Conservation (phyloP, 2,329 filamentous ascomycete genomes). For the Knufia petricola region DNA sequence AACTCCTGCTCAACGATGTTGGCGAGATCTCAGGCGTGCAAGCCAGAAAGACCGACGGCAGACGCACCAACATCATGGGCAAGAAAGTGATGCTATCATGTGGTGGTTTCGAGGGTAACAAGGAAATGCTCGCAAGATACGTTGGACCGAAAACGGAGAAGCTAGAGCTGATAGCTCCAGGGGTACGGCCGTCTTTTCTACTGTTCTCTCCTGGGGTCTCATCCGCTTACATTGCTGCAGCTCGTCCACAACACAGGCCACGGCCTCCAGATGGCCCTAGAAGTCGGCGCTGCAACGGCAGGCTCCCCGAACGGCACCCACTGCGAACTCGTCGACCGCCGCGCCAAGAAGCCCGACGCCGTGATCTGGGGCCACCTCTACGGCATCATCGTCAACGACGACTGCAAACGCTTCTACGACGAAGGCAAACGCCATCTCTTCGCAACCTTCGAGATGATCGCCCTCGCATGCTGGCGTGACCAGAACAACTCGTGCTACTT, state of each 20-base stretch:
- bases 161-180: conserved; percentile 34
- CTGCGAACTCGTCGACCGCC: conserved; percentile 34
- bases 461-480: conserved; percentile 32
- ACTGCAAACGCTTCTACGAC: conserved; percentile 33
- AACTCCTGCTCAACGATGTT: conserved; percentile 28
- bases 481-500: conserved; percentile 35
- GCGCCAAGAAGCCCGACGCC: conserved; percentile 34
- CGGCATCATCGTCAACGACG: conserved; percentile 12
- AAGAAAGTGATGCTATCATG: conserved; percentile 32
- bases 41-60: conserved; percentile 31
- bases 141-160: conserved; percentile 31
- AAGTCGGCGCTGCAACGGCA: conserved; percentile 33
- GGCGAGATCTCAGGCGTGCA: conserved; percentile 31
- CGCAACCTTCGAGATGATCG: conserved; percentile 37
- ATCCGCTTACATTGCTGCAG: too few relatives aligned
- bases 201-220: too few relatives aligned
- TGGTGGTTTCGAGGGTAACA: conserved; percentile 35
- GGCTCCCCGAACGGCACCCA: conserved; percentile 36
- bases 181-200: too few relatives aligned
- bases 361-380: conserved; percentile 35
- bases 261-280: conserved; percentile 33
- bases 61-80: conserved; percentile 19
- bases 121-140: conserved; percentile 34
- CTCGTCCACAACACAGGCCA: conserved; percentile 33
- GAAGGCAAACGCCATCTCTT: conserved; percentile 34